phyloP scores from a whole-genome alignment of 78 protist genomes.

The Trichosphaerium sp. region DNA sequence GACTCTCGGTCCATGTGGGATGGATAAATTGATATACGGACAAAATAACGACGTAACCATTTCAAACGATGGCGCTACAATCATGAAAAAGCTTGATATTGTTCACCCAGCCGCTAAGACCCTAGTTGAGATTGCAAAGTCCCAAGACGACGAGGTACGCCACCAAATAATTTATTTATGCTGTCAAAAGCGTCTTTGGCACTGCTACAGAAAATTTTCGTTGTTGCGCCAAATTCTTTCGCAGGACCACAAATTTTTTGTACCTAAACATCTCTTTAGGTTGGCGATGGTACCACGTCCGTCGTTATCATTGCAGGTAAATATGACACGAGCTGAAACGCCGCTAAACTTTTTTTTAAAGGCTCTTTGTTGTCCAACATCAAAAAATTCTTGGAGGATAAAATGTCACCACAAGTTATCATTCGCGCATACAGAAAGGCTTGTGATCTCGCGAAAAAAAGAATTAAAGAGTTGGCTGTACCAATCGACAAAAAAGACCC shows the following conservation, averaged over 20 bases:
- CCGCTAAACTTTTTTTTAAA: constrained; percentile 91
- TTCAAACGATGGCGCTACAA: constrained; percentile 99
- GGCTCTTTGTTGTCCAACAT: constrained; percentile 97
- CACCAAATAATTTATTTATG: neutral
- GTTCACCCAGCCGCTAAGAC: constrained; percentile 98
- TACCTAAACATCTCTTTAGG: constrained; percentile 1
- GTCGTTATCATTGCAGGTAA: constrained; percentile 98
- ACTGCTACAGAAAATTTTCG: neutral
- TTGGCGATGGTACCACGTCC: constrained; percentile 99
- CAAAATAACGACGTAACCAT: constrained; percentile 65
- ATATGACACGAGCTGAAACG: constrained; percentile 80
- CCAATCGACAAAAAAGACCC: neutral
- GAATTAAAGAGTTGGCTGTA: constrained; percentile 25
- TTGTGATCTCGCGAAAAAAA: constrained; percentile 36
- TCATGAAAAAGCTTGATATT: constrained; percentile 94
- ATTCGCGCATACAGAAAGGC: constrained; percentile 60
- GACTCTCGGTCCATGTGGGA: constrained; percentile 83
- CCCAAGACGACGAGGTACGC: constrained; percentile 94
- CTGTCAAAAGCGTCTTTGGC: neutral
- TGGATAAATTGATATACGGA: constrained; percentile 81
- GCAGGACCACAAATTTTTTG: neutral
- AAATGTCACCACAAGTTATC: neutral
- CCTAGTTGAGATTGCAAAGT: constrained; percentile 95
- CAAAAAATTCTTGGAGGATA: constrained; percentile 79
- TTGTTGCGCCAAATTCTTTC: neutral